Conservation (phyloP, 2,329 filamentous ascomycete species). For the Periglandula ipomoeae region DNA sequence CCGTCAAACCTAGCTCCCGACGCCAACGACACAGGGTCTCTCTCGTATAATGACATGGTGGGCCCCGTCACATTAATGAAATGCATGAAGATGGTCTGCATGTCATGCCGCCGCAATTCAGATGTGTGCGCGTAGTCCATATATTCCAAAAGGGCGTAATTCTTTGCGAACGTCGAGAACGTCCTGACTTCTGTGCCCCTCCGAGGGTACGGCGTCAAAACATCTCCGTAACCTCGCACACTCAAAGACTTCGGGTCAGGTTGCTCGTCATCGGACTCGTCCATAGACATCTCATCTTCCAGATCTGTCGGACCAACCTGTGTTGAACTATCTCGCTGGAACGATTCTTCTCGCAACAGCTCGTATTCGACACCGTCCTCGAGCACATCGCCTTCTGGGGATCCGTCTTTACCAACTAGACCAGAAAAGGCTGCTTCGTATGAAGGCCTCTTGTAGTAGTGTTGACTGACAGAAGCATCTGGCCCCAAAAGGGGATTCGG, state of each 20-base stretch:
- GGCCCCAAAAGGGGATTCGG: slow-evolving; percentile 14
- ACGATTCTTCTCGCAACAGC: background rate
- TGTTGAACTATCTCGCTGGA: background rate
- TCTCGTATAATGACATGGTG: slow-evolving; percentile 78
- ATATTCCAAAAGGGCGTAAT: slow-evolving; percentile 53
- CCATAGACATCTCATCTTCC: slow-evolving; percentile 16
- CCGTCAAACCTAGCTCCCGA: slow-evolving; percentile 46
- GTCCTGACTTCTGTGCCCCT: slow-evolving; percentile 36
- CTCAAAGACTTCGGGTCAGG: slow-evolving; percentile 17
- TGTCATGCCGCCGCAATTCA: slow-evolving; percentile 71
- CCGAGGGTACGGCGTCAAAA: slow-evolving; percentile 18
- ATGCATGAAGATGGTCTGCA: slow-evolving; percentile 78
- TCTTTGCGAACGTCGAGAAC: slow-evolving; percentile 39
- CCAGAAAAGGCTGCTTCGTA: background rate
- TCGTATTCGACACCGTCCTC: background rate
- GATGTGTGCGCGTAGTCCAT: slow-evolving; percentile 55
- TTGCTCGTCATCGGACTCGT: slow-evolving; percentile 53
- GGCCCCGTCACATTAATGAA: slow-evolving; percentile 86
- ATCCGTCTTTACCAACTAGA: slow-evolving; percentile 7
- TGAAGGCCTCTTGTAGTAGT: background rate
- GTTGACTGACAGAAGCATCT: slow-evolving; percentile 5
- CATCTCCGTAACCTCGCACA: slow-evolving; percentile 24
- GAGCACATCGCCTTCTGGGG: slow-evolving; percentile 7
- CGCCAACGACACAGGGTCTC: slow-evolving; percentile 65
- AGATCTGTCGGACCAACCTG: background rate